Percentiles rank a stretch among this genome's conserved stretches.
Conservation (phyloP, 2,329 filamentous ascomycete species). For the Fusarium compactum region DNA sequence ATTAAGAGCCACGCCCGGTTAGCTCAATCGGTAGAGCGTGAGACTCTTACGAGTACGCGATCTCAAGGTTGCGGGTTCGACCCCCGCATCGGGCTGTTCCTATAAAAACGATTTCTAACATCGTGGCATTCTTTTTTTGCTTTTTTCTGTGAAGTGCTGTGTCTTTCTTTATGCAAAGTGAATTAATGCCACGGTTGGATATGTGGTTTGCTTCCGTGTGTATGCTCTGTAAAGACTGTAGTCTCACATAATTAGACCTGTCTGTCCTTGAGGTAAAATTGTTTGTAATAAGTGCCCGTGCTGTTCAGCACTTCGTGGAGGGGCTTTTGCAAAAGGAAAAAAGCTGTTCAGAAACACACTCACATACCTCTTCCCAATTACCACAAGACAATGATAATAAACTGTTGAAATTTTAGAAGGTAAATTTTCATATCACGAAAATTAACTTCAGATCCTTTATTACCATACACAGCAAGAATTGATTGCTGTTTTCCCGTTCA, state of each 20-base stretch:
- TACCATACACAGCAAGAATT: fast-evolving
- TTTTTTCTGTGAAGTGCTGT: fast-evolving
- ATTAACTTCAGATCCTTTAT: not conserved
- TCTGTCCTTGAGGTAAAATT: fast-evolving
- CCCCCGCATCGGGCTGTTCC: slow-evolving; percentile 57
- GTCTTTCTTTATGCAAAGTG: not conserved
- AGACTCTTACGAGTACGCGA: slow-evolving; percentile 66
- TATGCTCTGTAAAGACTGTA: not conserved
- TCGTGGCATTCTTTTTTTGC: slow-evolving; percentile 28
- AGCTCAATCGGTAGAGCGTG: slow-evolving; percentile 68
- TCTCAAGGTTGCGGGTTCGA: slow-evolving; percentile 69
- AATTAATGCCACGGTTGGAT: fast-evolving
- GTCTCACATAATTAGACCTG: fast-evolving
- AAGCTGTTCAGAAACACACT: not conserved
- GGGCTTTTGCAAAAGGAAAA: fast-evolving
- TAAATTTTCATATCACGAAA: fast-evolving
- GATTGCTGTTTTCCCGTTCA: not conserved
- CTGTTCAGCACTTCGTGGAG: not conserved
- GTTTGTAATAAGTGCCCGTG: fast-evolving
- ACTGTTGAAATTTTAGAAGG: not conserved
- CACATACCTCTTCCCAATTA: not conserved
- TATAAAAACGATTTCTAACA: slow-evolving; percentile 42
- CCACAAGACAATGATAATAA: fast-evolving
- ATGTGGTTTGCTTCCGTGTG: fast-evolving
- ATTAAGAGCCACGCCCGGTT: slow-evolving; percentile 13